phyloP scores from a whole-genome alignment of 208 protist genomes.

The Leptomonas seymouri region DNA sequence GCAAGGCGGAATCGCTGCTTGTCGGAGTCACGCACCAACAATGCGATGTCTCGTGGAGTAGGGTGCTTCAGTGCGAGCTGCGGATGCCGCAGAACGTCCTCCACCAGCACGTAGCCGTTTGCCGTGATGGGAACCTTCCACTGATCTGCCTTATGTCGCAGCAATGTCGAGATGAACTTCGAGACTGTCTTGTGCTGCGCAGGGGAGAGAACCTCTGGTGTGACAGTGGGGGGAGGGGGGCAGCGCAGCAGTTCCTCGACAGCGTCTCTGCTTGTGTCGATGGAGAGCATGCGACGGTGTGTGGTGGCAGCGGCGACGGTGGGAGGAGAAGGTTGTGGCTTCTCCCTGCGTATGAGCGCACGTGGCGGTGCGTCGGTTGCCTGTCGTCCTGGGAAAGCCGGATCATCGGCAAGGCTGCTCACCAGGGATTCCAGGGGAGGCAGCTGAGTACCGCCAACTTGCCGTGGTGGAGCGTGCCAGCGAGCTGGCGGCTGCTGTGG shows the following conservation, averaged over 20 bases:
- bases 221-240: neutral
- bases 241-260: conserved; percentile 32
- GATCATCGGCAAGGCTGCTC: conserved; percentile 18
- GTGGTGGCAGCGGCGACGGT: neutral
- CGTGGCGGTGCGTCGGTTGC: neutral
- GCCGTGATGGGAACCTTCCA: conserved; percentile 52
- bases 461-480: conserved; percentile 23
- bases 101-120: conserved; percentile 65
- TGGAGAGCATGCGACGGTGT: neutral
- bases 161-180: conserved; percentile 63
- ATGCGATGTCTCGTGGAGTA: conserved; percentile 41
- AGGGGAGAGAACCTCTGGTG: neutral
- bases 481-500: neutral
- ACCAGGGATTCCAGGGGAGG: conserved; percentile 7
- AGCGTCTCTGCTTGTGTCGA: conserved; percentile 42
- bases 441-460: neutral
- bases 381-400: neutral
- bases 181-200: conserved; percentile 38
- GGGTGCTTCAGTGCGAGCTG: conserved; percentile 16
- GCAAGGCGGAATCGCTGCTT: conserved; percentile 82
- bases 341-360: neutral
- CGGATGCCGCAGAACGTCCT: conserved; percentile 47
- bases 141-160: conserved; percentile 75
- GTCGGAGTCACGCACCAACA: conserved; percentile 55
- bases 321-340: neutral